Conservation (phyloP, 352 stramenopile species). For the Pythium dissimile region DNA sequence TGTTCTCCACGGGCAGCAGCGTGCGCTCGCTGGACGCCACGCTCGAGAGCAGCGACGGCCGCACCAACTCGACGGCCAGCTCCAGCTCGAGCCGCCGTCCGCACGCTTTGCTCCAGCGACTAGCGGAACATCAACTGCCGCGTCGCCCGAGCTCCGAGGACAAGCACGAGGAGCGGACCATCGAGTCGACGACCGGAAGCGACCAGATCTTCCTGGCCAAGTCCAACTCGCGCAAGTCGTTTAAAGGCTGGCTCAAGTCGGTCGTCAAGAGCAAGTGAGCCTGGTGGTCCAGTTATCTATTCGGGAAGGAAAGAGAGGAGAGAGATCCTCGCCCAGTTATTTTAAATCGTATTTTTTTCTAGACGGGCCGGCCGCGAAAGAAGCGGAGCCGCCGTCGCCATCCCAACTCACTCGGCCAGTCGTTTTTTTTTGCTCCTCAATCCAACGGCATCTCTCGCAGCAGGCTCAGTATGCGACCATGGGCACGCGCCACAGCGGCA, state of each 20-base stretch:
- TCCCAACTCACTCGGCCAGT: neutral
- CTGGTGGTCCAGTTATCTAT: constrained; percentile 10
- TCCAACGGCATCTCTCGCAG: neutral
- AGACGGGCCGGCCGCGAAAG: constrained; percentile 3
- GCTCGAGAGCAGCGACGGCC: constrained; percentile 10
- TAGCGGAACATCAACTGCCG: constrained; percentile 9
- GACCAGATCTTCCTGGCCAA: constrained; percentile 60
- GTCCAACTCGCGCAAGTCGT: constrained; percentile 66
- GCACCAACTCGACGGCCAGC: neutral
- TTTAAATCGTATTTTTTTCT: constrained; percentile 1
- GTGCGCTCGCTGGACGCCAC: constrained; percentile 7
- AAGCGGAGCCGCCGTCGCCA: constrained; percentile 13
- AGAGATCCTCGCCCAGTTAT: constrained; percentile 3
- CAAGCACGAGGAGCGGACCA: neutral
- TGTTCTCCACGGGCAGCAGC: constrained; percentile 21
- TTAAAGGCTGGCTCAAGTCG: constrained; percentile 67
- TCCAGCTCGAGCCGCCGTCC: neutral
- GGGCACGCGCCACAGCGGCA: too few relatives aligned
- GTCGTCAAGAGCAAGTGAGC: constrained; percentile 52
- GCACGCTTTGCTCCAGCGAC: neutral
- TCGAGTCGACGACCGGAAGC: too few relatives aligned
- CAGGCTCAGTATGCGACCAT: too few relatives aligned
- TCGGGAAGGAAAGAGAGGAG: constrained; percentile 1
- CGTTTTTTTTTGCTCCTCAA: neutral
- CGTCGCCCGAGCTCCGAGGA: neutral